Conservation (phyloP, 129 eudicot species). For the Artemisia argyi region DNA sequence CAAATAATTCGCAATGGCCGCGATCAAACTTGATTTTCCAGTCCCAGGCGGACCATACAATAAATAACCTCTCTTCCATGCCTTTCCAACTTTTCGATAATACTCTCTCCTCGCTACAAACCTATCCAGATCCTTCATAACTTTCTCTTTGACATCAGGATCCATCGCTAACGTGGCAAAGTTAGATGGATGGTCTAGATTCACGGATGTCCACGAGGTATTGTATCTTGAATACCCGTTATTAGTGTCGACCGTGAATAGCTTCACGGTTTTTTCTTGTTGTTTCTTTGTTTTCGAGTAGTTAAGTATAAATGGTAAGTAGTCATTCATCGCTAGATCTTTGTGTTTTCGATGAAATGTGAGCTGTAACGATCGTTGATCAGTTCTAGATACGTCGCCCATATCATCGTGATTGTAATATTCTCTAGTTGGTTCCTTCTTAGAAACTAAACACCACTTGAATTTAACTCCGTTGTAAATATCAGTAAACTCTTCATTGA, state of each 20-base stretch:
- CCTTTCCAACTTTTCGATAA: conserved; percentile 63
- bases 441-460: conserved; percentile 41
- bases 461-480: conserved; percentile 22
- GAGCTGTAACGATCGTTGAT: conserved; percentile 50
- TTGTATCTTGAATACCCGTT: not conserved
- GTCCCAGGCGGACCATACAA: conserved; percentile 85
- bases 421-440: conserved; percentile 8
- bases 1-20: conserved; percentile 69
- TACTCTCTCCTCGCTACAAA: conserved; percentile 56
- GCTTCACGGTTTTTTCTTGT: conserved; percentile 41
- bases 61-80: conserved; percentile 82
- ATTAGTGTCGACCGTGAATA: conserved; percentile 35
- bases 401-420: conserved; percentile 33
- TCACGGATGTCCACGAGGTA: conserved; percentile 40
- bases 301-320: conserved; percentile 49
- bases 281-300: conserved; percentile 38
- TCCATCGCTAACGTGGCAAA: conserved; percentile 75
- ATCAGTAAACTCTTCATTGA: conserved; percentile 37
- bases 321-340: conserved; percentile 41
- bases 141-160: conserved; percentile 34
- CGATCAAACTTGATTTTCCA: conserved; percentile 68
- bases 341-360: conserved; percentile 50
- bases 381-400: conserved; percentile 37
- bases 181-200: conserved; percentile 66
- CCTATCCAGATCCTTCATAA: conserved; percentile 60